Base-by-base conservation (phyloP, 1,284 basidiomycete species). In the Sporisorium scitamineum region DNA sequence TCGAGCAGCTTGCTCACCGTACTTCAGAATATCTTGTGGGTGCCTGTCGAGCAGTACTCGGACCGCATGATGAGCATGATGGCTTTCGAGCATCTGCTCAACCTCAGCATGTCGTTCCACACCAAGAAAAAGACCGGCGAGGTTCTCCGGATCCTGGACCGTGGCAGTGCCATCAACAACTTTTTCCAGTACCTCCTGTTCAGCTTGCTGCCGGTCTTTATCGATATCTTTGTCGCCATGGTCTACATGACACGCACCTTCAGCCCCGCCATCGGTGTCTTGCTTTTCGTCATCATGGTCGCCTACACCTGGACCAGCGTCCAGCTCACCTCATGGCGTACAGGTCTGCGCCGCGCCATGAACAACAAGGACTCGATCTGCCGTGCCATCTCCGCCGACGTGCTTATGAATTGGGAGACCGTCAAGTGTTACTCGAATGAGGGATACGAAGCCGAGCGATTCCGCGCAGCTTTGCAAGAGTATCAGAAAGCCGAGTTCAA, bases 1-100 rank as follows among this genome's bases (percentile, higher is more conserved):
- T 80, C 82, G 8, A 86, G 86, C 22, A 86, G 86, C 5, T 41
- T 84, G 32, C 58, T 85, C 27, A 55, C 58, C 31, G 81, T 83
- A 3, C 32, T 79, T n/a, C 82, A 84, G 53, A 77, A 75, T 50
- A 61, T 82, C 41, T 56, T 81, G 10, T 86, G 93, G 92, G 89
- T 91, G 13, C 93, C 94, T 2, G 91, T 95, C 29, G 92, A 94
- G 90, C 93, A 94, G 86, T 93, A 91, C 84, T 93, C 92, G 69
- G 82, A 84, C 58, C 69, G 83, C 39, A 72, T 74, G 67, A 81
- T 85, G 79, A 81, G 79, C 62, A 71, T 82, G 48, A 81, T 84
- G 80, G 80, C 82, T n/a, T 85, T 85, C 47, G 75, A 82, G 44
- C 84, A 82, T 53, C 64, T 82, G 26, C 77, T 85, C 51, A 78